These are phyloP conservation scores for Logfia minima DNA, from an alignment of 129 eudicot species.

Conservation along the genomic window DNA sequence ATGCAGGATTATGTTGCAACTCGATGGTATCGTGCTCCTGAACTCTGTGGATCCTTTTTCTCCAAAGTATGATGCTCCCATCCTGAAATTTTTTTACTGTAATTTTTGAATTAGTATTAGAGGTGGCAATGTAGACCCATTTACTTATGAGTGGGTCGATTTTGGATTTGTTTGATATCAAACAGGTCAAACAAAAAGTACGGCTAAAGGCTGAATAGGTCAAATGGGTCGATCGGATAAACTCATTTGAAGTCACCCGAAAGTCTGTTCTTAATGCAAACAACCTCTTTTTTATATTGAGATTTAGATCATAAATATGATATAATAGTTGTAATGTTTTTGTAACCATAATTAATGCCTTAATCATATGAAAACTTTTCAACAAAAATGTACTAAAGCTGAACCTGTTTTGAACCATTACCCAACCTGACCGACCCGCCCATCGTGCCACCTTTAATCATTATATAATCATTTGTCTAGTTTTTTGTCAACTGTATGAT, in stretches of 20 bases:
- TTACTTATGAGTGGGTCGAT: background rate
- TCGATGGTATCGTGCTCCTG: constrained; percentile 96
- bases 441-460: background rate
- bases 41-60: constrained; percentile 89
- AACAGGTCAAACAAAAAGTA: background rate
- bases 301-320: too few relatives aligned
- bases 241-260: background rate
- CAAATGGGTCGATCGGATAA: background rate
- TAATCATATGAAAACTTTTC: background rate
- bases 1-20: constrained; percentile 85
- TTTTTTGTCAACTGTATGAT: background rate
- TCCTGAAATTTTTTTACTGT: background rate
- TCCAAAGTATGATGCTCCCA: constrained; percentile 56
- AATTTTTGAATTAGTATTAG: background rate
- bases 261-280: background rate
- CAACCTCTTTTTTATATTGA: background rate
- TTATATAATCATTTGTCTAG: background rate
- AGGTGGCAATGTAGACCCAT: background rate
- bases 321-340: background rate
- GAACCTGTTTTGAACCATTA: background rate
- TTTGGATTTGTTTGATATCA: background rate
- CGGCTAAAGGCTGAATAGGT: background rate
- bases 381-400: background rate
- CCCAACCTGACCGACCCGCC: background rate
- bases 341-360: background rate